Evolutionary conservation across 2,329 filamentous ascomycete genomes (phyloP).

Genomic region (Colletotrichum spaethianum): DNA sequence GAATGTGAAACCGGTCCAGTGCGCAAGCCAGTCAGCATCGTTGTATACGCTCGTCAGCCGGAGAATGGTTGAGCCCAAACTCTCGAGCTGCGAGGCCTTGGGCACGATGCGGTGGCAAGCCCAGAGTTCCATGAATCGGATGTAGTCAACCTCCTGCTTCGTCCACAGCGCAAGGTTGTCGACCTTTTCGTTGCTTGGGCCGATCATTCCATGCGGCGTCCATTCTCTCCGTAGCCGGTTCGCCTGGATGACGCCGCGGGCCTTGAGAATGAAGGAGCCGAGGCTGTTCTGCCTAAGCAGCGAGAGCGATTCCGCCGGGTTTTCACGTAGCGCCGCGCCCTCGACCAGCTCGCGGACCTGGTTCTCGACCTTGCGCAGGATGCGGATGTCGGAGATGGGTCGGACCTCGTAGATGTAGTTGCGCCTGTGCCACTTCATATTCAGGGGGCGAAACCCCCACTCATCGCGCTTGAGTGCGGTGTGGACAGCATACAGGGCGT

Average conservation of each 20-base stretch:
- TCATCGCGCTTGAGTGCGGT: constrained; percentile 73
- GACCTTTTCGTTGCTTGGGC: constrained; percentile 49
- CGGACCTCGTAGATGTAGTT: constrained; percentile 59
- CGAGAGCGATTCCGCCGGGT: constrained; percentile 24
- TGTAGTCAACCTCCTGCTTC: constrained; percentile 66
- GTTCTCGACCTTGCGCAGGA: constrained; percentile 64
- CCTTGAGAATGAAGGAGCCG: constrained; percentile 63
- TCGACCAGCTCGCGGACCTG: constrained; percentile 70
- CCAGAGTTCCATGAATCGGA: constrained; percentile 81
- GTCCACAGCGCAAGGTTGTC: constrained; percentile 56
- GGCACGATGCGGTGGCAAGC: constrained; percentile 49
- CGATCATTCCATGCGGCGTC: constrained; percentile 65
- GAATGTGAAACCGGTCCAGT: constrained; percentile 72
- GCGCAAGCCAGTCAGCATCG: constrained; percentile 61
- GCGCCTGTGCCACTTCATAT: constrained; percentile 50
- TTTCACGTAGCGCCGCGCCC: constrained; percentile 43
- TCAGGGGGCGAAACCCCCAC: constrained; percentile 70
- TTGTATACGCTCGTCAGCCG: constrained; percentile 73
- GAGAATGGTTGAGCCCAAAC: constrained; percentile 70
- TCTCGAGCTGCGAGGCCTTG: constrained; percentile 40
- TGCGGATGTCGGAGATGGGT: constrained; percentile 59
- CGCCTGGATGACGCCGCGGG: constrained; percentile 63
- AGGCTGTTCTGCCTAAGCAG: constrained; percentile 51
- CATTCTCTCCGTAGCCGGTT: constrained; percentile 65
- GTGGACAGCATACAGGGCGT: constrained; percentile 79